phyloP scores from a whole-genome alignment of 2,329 filamentous ascomycete species.

The Mariannaea elegans region DNA sequence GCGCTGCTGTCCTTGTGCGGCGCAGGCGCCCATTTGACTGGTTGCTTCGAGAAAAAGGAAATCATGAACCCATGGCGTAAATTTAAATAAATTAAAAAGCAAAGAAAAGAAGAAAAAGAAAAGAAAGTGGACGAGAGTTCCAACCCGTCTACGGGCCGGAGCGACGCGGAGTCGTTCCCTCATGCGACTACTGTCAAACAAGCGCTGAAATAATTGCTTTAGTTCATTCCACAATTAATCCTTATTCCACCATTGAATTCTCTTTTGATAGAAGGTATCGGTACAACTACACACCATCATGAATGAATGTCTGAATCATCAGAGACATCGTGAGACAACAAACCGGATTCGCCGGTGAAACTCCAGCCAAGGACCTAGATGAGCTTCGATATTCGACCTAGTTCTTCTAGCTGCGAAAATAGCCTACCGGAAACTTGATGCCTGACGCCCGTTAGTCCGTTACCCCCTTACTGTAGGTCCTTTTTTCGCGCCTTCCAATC shows the following conservation, averaged over 20 bases:
- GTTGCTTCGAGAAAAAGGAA: constrained; percentile 25
- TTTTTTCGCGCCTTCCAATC: too few relatives aligned
- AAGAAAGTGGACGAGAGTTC: not conserved
- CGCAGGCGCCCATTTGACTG: constrained; percentile 7
- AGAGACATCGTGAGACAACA: not conserved
- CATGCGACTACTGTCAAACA: not conserved
- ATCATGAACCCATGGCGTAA: too few relatives aligned
- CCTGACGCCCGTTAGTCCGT: too few relatives aligned
- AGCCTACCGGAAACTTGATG: too few relatives aligned
- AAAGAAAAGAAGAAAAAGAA: constrained; percentile 12
- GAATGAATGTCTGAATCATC: not conserved
- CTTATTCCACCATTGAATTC: not conserved
- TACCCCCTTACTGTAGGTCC: too few relatives aligned
- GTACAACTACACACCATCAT: not conserved
- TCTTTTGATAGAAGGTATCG: not conserved
- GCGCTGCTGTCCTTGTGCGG: not conserved
- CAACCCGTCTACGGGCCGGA: constrained; percentile 31
- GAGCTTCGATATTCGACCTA: not conserved
- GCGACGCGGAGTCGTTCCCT: constrained; percentile 36
- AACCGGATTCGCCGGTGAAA: too few relatives aligned
- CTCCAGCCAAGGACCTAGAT: too few relatives aligned
- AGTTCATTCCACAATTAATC: not conserved
- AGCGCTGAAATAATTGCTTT: constrained; percentile 1
- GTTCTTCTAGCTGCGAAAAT: too few relatives aligned
- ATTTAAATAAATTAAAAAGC: constrained; percentile 17